phyloP scores from a whole-genome alignment of 805 yeast genomes.

The Hanseniaspora meyeri region DNA sequence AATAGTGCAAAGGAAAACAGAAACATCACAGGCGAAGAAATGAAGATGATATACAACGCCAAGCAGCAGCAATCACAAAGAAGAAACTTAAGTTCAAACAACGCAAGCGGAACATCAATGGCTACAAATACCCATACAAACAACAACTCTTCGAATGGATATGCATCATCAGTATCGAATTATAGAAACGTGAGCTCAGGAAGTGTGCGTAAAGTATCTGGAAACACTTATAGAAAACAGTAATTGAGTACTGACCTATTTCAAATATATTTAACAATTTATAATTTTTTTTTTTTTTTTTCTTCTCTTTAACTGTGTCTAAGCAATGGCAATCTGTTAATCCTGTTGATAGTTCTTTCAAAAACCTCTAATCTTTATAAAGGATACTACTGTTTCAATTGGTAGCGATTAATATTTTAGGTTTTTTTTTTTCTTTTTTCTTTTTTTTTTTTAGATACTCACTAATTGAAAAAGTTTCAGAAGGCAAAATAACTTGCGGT shows the following conservation, averaged over 20 bases:
- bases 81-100: slow-evolving; percentile 9
- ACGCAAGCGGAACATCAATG: neutral
- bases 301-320: neutral
- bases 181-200: slow-evolving; percentile 27
- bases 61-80: slow-evolving; percentile 13
- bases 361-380: no score
- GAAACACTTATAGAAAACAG: slow-evolving; percentile 18
- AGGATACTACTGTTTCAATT: no score
- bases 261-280: neutral
- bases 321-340: no score
- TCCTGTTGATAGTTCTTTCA: no score
- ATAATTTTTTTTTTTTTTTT: neutral
- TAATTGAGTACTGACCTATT: neutral
- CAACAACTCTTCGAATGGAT: slow-evolving; percentile 22
- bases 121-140: neutral
- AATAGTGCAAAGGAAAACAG: slow-evolving; percentile 12
- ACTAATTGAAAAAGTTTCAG: no score
- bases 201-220: slow-evolving; percentile 28
- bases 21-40: slow-evolving; percentile 4
- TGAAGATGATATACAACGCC: slow-evolving; percentile 13
- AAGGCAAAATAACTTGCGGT: no score
- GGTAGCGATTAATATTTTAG: no score
- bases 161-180: slow-evolving; percentile 19
- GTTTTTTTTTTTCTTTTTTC: no score
- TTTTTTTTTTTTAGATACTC: neutral